Evolutionary conservation across 139 green algal species (phyloP).

Genomic region (Chlorella vulgaris): DNA sequence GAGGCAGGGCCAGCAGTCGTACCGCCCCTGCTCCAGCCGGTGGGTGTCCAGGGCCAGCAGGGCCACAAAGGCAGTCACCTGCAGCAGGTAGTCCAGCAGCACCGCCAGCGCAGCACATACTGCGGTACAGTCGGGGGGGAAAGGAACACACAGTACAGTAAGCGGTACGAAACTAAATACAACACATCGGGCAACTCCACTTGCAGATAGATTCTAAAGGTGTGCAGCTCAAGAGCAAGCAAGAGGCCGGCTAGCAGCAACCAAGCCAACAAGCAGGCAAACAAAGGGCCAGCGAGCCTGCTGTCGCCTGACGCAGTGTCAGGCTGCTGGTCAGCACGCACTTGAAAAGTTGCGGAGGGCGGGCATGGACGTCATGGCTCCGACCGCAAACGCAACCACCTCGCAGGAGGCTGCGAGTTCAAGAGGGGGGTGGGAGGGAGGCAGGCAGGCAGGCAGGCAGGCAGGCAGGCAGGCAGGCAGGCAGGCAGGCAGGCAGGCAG

Average conservation of each 20-base stretch:
- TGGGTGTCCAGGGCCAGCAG: slow-evolving; percentile 75
- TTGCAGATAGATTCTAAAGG: neutral
- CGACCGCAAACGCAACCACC: slow-evolving; percentile 79
- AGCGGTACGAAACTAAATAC: too few species aligned
- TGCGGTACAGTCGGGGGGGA: neutral
- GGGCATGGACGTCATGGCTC: slow-evolving; percentile 79
- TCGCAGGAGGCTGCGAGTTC: slow-evolving; percentile 51
- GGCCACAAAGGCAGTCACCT: slow-evolving; percentile 83
- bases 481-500: too few species aligned
- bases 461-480: too few species aligned
- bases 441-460: too few species aligned
- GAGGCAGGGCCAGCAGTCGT: slow-evolving; percentile 75
- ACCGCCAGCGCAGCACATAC: slow-evolving; percentile 82
- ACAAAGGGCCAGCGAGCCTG: neutral
- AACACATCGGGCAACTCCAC: neutral
- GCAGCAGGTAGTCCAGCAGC: slow-evolving; percentile 83
- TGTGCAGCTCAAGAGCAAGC: neutral
- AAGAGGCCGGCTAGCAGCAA: neutral
- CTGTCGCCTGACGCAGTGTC: neutral
- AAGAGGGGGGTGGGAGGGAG: neutral
- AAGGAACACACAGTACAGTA: neutral
- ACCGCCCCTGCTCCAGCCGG: slow-evolving; percentile 57
- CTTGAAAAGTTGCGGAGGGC: slow-evolving; percentile 83
- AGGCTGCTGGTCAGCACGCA: neutral
- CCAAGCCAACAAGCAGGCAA: neutral